A percentile compares a stretch with the other conserved stretches of the same genome.
Evolutionary conservation across 345 rosid species (phyloP).

Genomic region (Eutrema heterophyllum): DNA sequence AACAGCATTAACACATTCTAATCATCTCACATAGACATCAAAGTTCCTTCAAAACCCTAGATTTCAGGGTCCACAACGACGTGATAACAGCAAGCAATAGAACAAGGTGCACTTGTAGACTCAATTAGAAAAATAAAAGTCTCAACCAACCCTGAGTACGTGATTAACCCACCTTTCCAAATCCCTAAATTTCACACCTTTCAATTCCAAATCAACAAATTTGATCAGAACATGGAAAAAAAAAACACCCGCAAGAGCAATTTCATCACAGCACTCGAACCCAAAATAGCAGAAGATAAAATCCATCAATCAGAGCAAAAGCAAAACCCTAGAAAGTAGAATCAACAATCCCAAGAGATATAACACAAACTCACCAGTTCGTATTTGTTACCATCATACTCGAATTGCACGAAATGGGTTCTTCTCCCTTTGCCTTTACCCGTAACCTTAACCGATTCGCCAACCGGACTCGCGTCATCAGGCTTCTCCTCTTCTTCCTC

Average conservation of each 20-base stretch:
- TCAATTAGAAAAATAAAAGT: neutral
- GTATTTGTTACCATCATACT: conserved; percentile 66
- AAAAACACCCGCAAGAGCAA: neutral
- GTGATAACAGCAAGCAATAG: neutral
- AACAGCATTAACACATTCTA: neutral
- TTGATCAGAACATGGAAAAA: neutral
- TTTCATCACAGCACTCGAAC: neutral
- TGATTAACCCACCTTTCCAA: neutral
- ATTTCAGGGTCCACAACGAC: neutral
- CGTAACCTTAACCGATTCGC: conserved; percentile 51
- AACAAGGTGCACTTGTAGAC: neutral
- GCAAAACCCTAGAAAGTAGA: neutral
- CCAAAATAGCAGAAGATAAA: neutral
- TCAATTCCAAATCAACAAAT: neutral
- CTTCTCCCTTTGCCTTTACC: conserved; percentile 73
- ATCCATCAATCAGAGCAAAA: neutral
- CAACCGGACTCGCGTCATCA: conserved; percentile 82
- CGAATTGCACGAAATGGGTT: conserved; percentile 60
- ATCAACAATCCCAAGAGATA: neutral
- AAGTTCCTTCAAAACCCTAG: neutral
- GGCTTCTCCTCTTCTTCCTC: conserved; percentile 54
- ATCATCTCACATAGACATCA: neutral
- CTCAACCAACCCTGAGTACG: neutral
- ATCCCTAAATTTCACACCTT: neutral
- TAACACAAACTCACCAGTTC: conserved; percentile 56